Conservation (phyloP, 768 basidiomycete species). For the Tricholoma hemisulphureum region DNA sequence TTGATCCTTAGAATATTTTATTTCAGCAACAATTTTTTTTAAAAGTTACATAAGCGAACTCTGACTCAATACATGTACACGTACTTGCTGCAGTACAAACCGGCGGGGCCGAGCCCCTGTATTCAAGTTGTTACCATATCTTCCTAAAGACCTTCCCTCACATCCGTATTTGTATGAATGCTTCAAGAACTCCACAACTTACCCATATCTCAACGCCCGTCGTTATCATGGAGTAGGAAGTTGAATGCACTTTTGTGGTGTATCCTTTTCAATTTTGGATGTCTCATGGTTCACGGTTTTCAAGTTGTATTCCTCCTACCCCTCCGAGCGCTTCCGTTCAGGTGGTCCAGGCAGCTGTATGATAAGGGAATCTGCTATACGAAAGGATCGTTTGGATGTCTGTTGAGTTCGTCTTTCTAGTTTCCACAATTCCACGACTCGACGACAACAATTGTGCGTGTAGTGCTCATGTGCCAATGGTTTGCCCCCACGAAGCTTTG, state of each 20-base stretch:
- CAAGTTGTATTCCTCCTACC: slow-evolving; percentile 75
- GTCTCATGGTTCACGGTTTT: slow-evolving; percentile 65
- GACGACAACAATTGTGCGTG: background rate
- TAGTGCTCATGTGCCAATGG: slow-evolving; percentile 78
- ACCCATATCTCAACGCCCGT: slow-evolving; percentile 54
- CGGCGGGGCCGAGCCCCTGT: background rate
- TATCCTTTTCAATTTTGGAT: slow-evolving; percentile 60
- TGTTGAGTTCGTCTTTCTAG: slow-evolving; percentile 56
- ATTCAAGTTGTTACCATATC: background rate
- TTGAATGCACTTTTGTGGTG: slow-evolving; percentile 51
- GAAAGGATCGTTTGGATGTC: slow-evolving; percentile 76
- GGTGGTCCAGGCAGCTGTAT: slow-evolving; percentile 54
- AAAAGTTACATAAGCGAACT: background rate
- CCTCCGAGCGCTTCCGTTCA: slow-evolving; percentile 61
- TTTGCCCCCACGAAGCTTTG: slow-evolving; percentile 76
- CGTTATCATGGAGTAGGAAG: slow-evolving; percentile 50
- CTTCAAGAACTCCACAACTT: slow-evolving; percentile 37
- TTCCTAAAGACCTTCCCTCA: background rate
- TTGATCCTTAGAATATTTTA: no score
- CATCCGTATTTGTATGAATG: slow-evolving; percentile 17
- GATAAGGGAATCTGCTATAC: slow-evolving; percentile 73
- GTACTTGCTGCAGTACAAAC: background rate
- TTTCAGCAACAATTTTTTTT: no score
- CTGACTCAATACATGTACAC: background rate
- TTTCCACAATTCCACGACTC: background rate